Conservation (phyloP, 176 grass and related monocot genomes). For the Triticum monococcum region DNA sequence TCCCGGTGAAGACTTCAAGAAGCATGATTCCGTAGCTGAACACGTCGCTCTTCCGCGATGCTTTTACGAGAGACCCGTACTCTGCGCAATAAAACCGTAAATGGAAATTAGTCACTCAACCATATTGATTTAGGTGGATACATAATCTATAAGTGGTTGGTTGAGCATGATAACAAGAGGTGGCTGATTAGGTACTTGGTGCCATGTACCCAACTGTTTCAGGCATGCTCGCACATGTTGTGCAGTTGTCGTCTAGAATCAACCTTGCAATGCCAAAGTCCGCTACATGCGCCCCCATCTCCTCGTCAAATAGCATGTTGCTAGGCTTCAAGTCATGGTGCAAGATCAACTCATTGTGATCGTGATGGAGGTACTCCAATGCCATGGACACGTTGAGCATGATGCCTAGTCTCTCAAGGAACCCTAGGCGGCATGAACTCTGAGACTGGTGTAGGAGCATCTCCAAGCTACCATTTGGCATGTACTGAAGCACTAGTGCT, state of each 20-base stretch:
- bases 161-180: background rate
- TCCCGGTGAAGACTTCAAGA: background rate
- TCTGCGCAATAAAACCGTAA: background rate
- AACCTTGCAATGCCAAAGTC: slow-evolving; percentile 8
- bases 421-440: background rate
- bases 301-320: background rate
- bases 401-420: background rate
- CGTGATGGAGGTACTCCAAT: background rate
- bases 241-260: background rate
- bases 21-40: background rate
- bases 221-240: background rate
- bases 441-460: background rate
- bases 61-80: background rate
- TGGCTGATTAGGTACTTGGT: background rate
- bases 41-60: background rate
- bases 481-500: background rate
- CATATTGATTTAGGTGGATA: background rate
- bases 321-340: background rate
- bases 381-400: background rate
- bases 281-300: background rate
- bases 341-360: background rate
- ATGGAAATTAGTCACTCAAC: background rate
- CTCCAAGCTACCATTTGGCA: background rate
- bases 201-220: background rate
- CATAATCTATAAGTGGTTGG: background rate